Conservation (phyloP, 1,284 basidiomycete genomes). For the Coriolopsis trogii region DNA sequence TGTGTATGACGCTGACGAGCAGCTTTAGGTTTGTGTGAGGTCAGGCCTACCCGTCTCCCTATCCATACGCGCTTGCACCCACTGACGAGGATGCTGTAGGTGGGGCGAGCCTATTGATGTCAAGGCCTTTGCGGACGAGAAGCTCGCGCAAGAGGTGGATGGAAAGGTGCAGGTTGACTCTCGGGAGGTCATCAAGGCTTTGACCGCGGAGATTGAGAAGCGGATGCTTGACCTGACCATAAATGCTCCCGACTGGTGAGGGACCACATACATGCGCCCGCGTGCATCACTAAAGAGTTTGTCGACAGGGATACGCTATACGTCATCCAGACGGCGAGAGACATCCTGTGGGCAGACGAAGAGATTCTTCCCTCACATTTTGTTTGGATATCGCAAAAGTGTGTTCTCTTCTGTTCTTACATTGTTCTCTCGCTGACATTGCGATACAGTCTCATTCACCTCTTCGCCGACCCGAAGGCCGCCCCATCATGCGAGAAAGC, state of each 20-base stretch:
- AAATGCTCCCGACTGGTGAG: conserved; percentile 91
- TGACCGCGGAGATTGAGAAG: conserved; percentile 74
- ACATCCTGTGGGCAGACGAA: conserved; percentile 83
- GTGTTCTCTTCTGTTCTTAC: not conserved
- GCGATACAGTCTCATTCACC: conserved; percentile 64
- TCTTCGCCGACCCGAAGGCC: conserved; percentile 67
- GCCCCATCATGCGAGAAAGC: conserved; percentile 44
- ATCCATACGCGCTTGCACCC: too few species aligned
- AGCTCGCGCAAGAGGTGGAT: conserved; percentile 50
- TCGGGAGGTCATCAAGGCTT: conserved; percentile 76
- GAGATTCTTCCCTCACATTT: conserved; percentile 76
- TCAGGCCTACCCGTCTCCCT: conserved; percentile 2
- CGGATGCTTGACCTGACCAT: conserved; percentile 78
- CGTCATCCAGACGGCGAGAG: conserved; percentile 82
- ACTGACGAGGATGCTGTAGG: conserved; percentile 42
- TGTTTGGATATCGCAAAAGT: conserved; percentile 84
- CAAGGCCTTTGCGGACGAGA: conserved; percentile 74
- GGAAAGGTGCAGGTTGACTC: conserved; percentile 55
- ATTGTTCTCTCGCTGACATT: conserved; percentile 4
- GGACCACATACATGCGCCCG: conserved; percentile 5
- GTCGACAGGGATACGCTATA: conserved; percentile 76
- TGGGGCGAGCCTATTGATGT: conserved; percentile 83
- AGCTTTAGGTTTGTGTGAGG: conserved; percentile 19
- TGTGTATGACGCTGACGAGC: not conserved
- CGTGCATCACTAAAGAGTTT: not conserved